A percentile compares a stretch with the other conserved stretches of the same genome.
phyloP scores from a whole-genome alignment of 2,329 filamentous ascomycete species.

The Calycina herbarum region DNA sequence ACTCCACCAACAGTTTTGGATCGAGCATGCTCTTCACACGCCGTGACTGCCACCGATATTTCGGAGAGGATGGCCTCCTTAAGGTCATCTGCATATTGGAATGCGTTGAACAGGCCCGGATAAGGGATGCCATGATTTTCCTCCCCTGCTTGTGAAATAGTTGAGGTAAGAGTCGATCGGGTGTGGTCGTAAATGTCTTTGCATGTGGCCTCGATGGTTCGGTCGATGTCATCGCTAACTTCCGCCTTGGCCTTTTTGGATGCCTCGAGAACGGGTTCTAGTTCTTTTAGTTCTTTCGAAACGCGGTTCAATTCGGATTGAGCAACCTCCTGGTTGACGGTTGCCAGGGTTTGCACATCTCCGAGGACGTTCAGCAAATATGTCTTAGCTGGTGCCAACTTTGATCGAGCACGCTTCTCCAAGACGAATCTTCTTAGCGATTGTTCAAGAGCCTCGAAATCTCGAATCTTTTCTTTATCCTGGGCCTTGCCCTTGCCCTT shows the following conservation, averaged over 20 bases:
- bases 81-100: constrained; percentile 90
- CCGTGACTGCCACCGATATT: constrained; percentile 74
- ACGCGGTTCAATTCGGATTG: constrained; percentile 83
- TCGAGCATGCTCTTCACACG: constrained; percentile 85
- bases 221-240: constrained; percentile 78
- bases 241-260: constrained; percentile 78
- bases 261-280: constrained; percentile 83
- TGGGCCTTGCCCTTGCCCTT: constrained; percentile 74
- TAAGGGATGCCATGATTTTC: constrained; percentile 81
- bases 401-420: constrained; percentile 92
- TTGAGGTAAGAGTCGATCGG: constrained; percentile 69
- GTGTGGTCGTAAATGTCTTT: constrained; percentile 84
- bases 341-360: constrained; percentile 80
- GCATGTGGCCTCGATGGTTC: constrained; percentile 80
- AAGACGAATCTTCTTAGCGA: constrained; percentile 90
- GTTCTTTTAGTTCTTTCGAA: constrained; percentile 72
- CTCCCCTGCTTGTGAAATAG: constrained; percentile 76
- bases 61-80: constrained; percentile 89
- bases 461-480: constrained; percentile 80
- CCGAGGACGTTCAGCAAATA: constrained; percentile 92
- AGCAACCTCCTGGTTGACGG: constrained; percentile 84
- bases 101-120: constrained; percentile 79
- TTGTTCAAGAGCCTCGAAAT: constrained; percentile 87
- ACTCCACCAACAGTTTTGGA: constrained; percentile 76
- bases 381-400: constrained; percentile 91